Percentiles rank a stretch among this genome's conserved stretches.
phyloP scores from a whole-genome alignment of 2,329 filamentous ascomycete species.

The Ceratocystis colombiana region DNA sequence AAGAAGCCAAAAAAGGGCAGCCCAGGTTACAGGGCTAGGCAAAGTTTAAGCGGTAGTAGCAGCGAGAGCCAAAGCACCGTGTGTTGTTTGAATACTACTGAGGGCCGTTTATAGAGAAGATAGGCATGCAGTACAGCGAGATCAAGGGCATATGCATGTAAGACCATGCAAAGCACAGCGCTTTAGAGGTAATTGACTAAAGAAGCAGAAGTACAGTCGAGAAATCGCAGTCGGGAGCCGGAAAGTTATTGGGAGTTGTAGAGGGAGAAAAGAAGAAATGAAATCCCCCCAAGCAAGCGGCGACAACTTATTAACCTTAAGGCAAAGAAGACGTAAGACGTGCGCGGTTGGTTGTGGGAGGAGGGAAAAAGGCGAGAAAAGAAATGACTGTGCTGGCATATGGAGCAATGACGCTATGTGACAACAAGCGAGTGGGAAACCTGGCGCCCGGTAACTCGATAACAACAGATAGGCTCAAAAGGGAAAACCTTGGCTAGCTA shows the following conservation, averaged over 20 bases:
- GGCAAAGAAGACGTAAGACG: neutral
- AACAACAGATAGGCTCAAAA: slow-evolving; percentile 10
- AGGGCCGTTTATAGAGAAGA: slow-evolving; percentile 4
- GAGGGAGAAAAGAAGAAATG: slow-evolving; percentile 6
- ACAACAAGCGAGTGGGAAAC: slow-evolving; percentile 13
- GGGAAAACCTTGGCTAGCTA: neutral
- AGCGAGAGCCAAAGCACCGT: neutral
- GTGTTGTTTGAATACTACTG: neutral
- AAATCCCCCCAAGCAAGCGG: neutral
- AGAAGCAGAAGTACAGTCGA: neutral
- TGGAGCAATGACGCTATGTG: slow-evolving; percentile 13
- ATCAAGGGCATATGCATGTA: slow-evolving; percentile 19
- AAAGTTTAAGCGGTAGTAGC: neutral
- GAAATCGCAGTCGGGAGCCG: neutral
- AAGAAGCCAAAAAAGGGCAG: neutral
- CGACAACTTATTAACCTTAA: slow-evolving; percentile 8
- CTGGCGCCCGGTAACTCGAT: slow-evolving; percentile 3
- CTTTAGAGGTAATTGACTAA: too few species aligned
- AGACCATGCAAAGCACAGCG: slow-evolving; percentile 16
- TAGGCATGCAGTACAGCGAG: slow-evolving; percentile 13
- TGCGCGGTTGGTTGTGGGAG: too few species aligned
- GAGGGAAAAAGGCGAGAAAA: neutral
- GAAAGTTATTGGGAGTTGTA: neutral
- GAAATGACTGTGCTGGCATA: slow-evolving; percentile 13
- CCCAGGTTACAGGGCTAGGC: slow-evolving; percentile 1